Evolutionary conservation across 23 red algal species (phyloP).

Genomic region (Rhodosorus marinus): DNA sequence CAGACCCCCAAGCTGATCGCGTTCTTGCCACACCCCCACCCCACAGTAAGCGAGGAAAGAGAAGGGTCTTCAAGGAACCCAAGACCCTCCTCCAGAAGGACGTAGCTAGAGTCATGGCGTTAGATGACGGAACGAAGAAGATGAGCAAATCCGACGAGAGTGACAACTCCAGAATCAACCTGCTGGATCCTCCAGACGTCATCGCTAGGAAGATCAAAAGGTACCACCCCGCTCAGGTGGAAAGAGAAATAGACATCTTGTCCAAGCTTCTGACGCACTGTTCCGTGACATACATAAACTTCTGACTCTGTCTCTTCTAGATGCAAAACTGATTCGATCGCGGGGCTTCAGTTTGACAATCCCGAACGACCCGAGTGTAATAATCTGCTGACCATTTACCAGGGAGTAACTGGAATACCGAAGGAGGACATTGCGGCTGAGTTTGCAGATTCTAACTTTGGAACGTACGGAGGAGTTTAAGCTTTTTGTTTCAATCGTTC

Average conservation of each 20-base stretch:
- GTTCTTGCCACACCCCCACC: conserved; percentile 10
- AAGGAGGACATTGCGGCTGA: conserved; percentile 35
- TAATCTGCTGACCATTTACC: conserved; percentile 85
- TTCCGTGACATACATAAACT: no score
- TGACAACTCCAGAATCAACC: conserved; percentile 74
- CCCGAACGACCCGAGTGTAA: conserved; percentile 67
- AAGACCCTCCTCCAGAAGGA: conserved; percentile 42
- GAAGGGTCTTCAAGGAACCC: conserved; percentile 58
- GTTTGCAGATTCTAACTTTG: conserved; percentile 44
- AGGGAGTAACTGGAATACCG: conserved; percentile 26
- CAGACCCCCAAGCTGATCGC: no score
- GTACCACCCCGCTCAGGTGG: no score
- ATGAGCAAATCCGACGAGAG: conserved; percentile 85
- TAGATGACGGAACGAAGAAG: conserved; percentile 89
- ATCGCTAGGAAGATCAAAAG: conserved; percentile 71
- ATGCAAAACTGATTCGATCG: conserved; percentile 80
- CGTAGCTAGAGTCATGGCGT: conserved; percentile 68
- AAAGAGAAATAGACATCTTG: no score
- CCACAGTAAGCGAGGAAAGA: not conserved
- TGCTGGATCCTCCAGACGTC: conserved; percentile 42
- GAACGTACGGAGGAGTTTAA: no score
- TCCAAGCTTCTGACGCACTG: no score
- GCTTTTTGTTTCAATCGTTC: no score
- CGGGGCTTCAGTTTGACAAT: conserved; percentile 58
- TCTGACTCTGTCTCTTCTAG: no score